Evolutionary conservation across 345 rosid genomes (phyloP).

Genomic region (Corchorus olitorius): DNA sequence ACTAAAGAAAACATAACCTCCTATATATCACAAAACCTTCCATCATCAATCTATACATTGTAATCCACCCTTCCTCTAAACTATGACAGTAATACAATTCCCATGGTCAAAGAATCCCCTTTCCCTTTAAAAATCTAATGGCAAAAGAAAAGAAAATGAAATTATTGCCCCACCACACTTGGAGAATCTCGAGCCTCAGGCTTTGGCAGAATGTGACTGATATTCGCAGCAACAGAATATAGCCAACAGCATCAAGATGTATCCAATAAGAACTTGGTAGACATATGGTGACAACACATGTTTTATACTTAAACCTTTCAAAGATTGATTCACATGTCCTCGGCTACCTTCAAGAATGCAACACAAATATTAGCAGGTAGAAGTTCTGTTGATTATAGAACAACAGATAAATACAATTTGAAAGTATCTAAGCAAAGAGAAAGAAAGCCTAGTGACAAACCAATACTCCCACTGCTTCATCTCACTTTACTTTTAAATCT

Average conservation of each 20-base stretch:
- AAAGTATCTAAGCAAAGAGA: too few relatives aligned
- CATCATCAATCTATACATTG: constrained; percentile 46
- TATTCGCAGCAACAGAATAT: background rate
- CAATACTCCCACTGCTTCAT: too few relatives aligned
- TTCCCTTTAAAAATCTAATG: constrained; percentile 5
- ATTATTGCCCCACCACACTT: constrained; percentile 14
- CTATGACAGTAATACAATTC: constrained; percentile 11
- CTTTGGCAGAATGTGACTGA: constrained; percentile 15
- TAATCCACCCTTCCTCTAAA: background rate
- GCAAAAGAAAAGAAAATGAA: constrained; percentile 15
- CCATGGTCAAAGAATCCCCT: background rate
- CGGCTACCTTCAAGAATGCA: constrained; percentile 7
- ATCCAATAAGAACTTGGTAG: constrained; percentile 2
- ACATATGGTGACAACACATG: background rate
- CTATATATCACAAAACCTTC: constrained; percentile 21
- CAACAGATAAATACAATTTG: too few relatives aligned
- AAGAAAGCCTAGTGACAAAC: too few relatives aligned
- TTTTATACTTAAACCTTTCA: background rate
- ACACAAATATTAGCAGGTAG: background rate
- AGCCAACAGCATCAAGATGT: constrained; percentile 18
- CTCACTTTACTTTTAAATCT: too few relatives aligned
- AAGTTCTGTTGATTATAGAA: too few relatives aligned
- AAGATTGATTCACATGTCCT: constrained; percentile 1
- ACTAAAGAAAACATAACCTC: constrained; percentile 16
- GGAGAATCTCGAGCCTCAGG: background rate